Conservation (phyloP, 345 rosid genomes). For the Streptanthus diversifolius region DNA sequence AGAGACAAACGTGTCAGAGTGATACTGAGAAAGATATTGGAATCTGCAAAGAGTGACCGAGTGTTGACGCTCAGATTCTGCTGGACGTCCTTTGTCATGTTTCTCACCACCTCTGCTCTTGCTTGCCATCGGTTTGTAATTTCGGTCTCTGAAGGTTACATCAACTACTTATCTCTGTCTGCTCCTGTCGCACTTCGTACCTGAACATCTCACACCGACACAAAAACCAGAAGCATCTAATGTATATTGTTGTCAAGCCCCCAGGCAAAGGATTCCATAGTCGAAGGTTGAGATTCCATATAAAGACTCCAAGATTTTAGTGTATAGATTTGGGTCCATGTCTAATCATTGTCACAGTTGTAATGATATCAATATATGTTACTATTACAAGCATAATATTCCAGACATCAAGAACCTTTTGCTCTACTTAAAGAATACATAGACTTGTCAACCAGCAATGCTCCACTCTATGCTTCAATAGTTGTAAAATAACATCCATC, state of each 20-base stretch:
- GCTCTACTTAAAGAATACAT: neutral
- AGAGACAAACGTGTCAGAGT: conserved; percentile 71
- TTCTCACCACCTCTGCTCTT: conserved; percentile 53
- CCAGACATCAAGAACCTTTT: neutral
- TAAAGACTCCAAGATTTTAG: conserved; percentile 1
- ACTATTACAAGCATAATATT: neutral
- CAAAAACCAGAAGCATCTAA: neutral
- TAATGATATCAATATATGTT: conserved; percentile 1
- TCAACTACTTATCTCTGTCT: conserved; percentile 40
- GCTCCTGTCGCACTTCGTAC: conserved; percentile 44
- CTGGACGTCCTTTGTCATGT: conserved; percentile 55
- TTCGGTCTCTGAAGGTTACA: conserved; percentile 51
- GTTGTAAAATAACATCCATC: neutral
- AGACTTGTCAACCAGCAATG: neutral
- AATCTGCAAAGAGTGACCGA: conserved; percentile 55
- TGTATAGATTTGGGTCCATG: conserved; percentile 17
- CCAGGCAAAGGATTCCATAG: neutral
- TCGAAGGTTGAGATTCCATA: neutral
- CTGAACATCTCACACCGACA: conserved; percentile 1
- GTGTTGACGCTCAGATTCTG: conserved; percentile 56
- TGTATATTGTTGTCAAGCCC: conserved; percentile 11
- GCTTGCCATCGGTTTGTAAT: conserved; percentile 61
- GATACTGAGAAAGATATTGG: conserved; percentile 51
- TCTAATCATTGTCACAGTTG: neutral
- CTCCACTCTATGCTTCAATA: neutral